phyloP scores from a whole-genome alignment of 2,329 filamentous ascomycete species.

The Clonostachys solani region DNA sequence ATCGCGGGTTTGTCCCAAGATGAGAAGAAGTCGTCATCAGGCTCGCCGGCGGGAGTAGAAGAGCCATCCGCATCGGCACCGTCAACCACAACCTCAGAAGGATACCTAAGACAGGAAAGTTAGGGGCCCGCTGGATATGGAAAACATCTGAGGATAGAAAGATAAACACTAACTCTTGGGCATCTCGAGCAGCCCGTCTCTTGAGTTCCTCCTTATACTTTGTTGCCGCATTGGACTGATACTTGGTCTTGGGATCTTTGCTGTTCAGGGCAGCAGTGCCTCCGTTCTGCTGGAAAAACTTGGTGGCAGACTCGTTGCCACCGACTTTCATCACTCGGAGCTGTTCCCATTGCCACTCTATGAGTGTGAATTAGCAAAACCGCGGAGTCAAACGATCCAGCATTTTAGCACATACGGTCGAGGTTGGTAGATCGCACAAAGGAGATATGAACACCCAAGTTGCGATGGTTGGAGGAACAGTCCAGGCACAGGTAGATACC shows the following conservation, averaged over 20 bases:
- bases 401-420: slow-evolving; percentile 66
- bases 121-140: slow-evolving; percentile 7
- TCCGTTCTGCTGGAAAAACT: slow-evolving; percentile 96
- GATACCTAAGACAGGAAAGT: slow-evolving; percentile 54
- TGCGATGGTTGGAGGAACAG: slow-evolving; percentile 94
- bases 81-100: slow-evolving; percentile 83
- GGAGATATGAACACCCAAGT: slow-evolving; percentile 97
- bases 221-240: slow-evolving; percentile 84
- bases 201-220: slow-evolving; percentile 99
- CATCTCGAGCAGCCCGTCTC: slow-evolving; percentile 76
- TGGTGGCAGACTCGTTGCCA: slow-evolving; percentile 95
- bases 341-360: slow-evolving; percentile 99
- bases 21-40: slow-evolving; percentile 96
- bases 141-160: not conserved
- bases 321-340: slow-evolving; percentile 97
- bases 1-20: slow-evolving; percentile 98
- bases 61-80: slow-evolving; percentile 60
- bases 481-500: slow-evolving; percentile 98
- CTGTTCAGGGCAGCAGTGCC: slow-evolving; percentile 90
- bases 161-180: slow-evolving; percentile 65
- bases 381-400: not conserved
- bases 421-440: slow-evolving; percentile 98
- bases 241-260: slow-evolving; percentile 97
- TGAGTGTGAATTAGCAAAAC: too few species aligned
- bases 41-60: slow-evolving; percentile 75